phyloP scores from a whole-genome alignment of 2,329 filamentous ascomycete species.

The Zymoseptoria brevis region DNA sequence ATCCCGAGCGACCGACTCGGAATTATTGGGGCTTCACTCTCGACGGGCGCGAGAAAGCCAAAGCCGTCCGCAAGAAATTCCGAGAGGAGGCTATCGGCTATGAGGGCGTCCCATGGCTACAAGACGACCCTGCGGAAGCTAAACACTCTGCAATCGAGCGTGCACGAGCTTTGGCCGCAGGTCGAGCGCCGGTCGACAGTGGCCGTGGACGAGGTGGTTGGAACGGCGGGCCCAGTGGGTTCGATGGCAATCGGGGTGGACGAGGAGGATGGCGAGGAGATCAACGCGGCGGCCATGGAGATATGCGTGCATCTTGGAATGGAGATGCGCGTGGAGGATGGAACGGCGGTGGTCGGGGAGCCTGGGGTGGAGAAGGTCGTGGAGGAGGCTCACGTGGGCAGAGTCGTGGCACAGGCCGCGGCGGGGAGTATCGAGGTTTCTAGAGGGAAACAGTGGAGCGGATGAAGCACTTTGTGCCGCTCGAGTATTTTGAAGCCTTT shows the following conservation, averaged over 20 bases:
- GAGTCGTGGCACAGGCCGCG: not conserved
- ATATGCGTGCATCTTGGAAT: not conserved
- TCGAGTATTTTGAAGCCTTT: not conserved
- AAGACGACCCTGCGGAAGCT: conserved; percentile 6
- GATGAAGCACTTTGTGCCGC: not conserved
- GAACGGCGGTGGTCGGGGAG: not conserved
- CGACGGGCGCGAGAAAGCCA: conserved; percentile 19
- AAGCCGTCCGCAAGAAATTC: conserved; percentile 13
- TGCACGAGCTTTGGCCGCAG: conserved; percentile 14
- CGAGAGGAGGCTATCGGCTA: conserved; percentile 15
- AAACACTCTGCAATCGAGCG: conserved; percentile 16
- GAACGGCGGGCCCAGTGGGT: not conserved
- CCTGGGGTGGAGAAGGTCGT: not conserved
- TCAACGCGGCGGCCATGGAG: not conserved
- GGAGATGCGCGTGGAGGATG: not conserved
- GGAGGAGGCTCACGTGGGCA: not conserved
- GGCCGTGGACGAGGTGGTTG: conserved; percentile 3
- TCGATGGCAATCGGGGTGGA: not conserved
- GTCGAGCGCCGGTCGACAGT: not conserved
- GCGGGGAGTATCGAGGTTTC: not conserved
- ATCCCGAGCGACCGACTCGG: conserved; percentile 22
- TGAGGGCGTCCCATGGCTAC: conserved; percentile 10
- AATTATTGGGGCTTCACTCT: conserved; percentile 27
- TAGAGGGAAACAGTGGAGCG: not conserved
- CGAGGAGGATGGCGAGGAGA: not conserved